A percentile compares a stretch with the other conserved stretches of the same genome.
These are phyloP conservation scores for Colletotrichum sp. DNA, from an alignment of 2,329 filamentous ascomycete species.

Conservation along the genomic window DNA sequence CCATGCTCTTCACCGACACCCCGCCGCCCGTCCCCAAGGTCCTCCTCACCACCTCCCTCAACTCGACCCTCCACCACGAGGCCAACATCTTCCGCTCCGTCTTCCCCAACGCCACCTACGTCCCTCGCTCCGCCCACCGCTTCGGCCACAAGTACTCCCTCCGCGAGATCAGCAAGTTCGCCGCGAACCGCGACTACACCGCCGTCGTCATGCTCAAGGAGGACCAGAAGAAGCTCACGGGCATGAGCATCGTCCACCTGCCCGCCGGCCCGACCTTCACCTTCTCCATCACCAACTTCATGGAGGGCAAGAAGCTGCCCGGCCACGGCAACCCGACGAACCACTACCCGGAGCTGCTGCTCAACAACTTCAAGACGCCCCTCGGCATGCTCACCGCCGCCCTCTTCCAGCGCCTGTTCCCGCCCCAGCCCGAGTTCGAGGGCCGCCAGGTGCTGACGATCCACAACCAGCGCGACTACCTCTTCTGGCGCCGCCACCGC, in stretches of 20 bases:
- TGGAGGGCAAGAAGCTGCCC: constrained; percentile 84
- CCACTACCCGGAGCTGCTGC: constrained; percentile 86
- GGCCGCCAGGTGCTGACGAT: constrained; percentile 90
- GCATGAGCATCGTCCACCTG: constrained; percentile 83
- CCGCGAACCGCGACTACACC: constrained; percentile 81
- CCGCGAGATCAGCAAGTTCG: constrained; percentile 87
- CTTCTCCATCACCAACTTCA: constrained; percentile 89
- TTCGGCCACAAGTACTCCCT: constrained; percentile 92
- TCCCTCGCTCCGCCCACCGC: constrained; percentile 82
- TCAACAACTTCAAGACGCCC: constrained; percentile 95
- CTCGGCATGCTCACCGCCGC: constrained; percentile 87
- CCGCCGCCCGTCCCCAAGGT: constrained; percentile 76
- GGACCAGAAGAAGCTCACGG: constrained; percentile 83
- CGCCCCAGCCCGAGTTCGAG: constrained; percentile 79
- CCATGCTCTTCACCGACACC: constrained; percentile 64
- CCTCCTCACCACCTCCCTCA: constrained; percentile 88
- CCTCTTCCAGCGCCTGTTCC: constrained; percentile 76
- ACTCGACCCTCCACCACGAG: constrained; percentile 86
- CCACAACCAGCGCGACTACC: constrained; percentile 95
- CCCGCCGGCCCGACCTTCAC: constrained; percentile 90
- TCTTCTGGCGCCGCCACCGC: constrained; percentile 88
- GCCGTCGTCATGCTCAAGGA: constrained; percentile 86
- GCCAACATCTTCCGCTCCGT: constrained; percentile 78
- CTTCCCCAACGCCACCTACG: constrained; percentile 88
- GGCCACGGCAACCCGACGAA: constrained; percentile 89